A percentile compares a stretch with the other conserved stretches of the same genome.
Evolutionary conservation across 257 asterid genomes (phyloP).

Genomic region (Solanum chiquidenum): DNA sequence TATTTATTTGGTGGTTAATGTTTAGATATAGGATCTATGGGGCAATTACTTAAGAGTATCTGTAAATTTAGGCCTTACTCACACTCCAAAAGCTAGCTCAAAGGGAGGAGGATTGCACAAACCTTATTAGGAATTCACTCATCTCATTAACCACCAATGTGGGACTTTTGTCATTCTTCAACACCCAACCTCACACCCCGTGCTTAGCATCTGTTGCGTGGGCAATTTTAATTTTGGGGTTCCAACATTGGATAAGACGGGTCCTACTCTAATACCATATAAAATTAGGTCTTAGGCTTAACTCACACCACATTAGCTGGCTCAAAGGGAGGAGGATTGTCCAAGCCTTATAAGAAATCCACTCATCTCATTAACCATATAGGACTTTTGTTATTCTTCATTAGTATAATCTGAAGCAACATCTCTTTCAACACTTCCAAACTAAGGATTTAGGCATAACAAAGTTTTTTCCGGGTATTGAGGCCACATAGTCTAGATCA

Average conservation of each 20-base stretch:
- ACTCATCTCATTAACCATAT: not conserved
- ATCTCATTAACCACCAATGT: not conserved
- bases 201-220: not conserved
- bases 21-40: not conserved
- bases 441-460: not conserved
- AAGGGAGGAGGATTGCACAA: not conserved
- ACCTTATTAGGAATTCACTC: not conserved
- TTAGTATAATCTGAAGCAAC: not conserved
- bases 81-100: no score
- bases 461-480: not conserved
- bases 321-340: not conserved
- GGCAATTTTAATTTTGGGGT: not conserved
- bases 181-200: not conserved
- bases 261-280: not conserved
- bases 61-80: not conserved
- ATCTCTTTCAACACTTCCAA: not conserved
- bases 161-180: not conserved
- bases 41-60: not conserved
- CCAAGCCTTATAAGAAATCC: not conserved
- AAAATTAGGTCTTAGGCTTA: not conserved
- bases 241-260: not conserved
- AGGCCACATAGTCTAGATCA: not conserved
- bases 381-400: not conserved
- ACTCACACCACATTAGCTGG: not conserved
- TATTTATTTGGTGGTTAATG: not conserved